These are phyloP conservation scores for Sugiyamaella boreocaroliniensis DNA, from an alignment of 805 yeast species.

Conservation along the genomic window DNA sequence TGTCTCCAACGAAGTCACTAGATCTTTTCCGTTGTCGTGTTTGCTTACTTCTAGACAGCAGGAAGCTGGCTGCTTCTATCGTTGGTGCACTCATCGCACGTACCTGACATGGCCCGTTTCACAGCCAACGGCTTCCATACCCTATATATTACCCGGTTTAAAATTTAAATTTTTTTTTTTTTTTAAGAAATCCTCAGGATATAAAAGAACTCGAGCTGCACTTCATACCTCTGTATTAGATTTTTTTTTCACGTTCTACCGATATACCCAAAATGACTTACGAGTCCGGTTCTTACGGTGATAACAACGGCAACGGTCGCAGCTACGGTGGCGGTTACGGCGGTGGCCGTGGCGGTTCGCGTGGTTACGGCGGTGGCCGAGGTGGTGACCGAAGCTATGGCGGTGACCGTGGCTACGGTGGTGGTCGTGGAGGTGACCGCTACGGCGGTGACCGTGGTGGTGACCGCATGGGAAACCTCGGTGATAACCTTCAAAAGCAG, in stretches of 20 bases:
- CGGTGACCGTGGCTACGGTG: conserved; percentile 23
- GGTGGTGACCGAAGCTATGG: conserved; percentile 26
- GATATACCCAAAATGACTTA: conserved; percentile 6
- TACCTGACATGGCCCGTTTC: not conserved
- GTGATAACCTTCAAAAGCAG: conserved; percentile 58
- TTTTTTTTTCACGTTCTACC: not conserved
- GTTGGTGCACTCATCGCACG: not conserved
- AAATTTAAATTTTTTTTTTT: conserved; percentile 8
- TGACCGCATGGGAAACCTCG: conserved; percentile 36
- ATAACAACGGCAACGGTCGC: conserved; percentile 16
- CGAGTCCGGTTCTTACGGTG: conserved; percentile 18
- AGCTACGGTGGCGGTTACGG: conserved; percentile 2
- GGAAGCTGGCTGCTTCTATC: too few relatives aligned
- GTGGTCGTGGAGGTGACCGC: conserved; percentile 31
- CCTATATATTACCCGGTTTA: not conserved
- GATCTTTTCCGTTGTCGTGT: too few relatives aligned
- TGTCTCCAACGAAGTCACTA: too few relatives aligned
- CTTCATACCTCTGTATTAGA: not conserved
- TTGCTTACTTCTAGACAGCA: too few relatives aligned
- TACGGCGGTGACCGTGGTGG: conserved; percentile 33
- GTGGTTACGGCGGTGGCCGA: conserved; percentile 8
- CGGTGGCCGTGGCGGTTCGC: conserved; percentile 26
- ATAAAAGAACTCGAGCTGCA: not conserved
- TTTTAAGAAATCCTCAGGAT: not conserved
- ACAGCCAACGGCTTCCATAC: not conserved